Conservation (phyloP, 805 yeast genomes). For the Hanseniaspora vineae region DNA sequence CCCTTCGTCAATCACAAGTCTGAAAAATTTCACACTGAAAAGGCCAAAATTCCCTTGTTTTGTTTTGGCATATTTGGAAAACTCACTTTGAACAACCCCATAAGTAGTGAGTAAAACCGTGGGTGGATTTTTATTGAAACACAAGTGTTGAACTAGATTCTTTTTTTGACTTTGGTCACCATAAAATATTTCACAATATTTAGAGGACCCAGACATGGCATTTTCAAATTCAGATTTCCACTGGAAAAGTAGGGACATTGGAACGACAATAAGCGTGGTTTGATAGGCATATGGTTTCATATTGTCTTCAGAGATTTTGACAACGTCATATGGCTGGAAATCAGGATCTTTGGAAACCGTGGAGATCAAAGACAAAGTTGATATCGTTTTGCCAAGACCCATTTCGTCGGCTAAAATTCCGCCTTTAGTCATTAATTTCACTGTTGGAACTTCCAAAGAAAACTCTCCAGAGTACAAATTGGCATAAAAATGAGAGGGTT, state of each 20-base stretch:
- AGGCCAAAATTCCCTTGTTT: constrained; percentile 33
- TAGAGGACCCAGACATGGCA: constrained; percentile 34
- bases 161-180: constrained; percentile 41
- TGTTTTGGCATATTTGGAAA: constrained; percentile 31
- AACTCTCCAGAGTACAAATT: constrained; percentile 74
- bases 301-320: constrained; percentile 5
- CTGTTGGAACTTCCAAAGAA: constrained; percentile 50
- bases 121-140: constrained; percentile 37
- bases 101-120: constrained; percentile 70
- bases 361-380: constrained; percentile 63
- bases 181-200: constrained; percentile 53
- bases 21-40: constrained; percentile 57
- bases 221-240: constrained; percentile 76
- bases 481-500: constrained; percentile 43
- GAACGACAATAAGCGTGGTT: constrained; percentile 72
- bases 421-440: constrained; percentile 44
- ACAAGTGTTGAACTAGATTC: constrained; percentile 36
- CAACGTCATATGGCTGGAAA: constrained; percentile 5
- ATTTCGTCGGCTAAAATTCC: constrained; percentile 93
- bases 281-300: constrained; percentile 41
- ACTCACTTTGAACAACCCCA: constrained; percentile 76
- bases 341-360: constrained; percentile 43
- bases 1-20: constrained; percentile 81
- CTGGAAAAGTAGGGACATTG: constrained; percentile 83
- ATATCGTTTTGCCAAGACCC: constrained; percentile 92